phyloP scores from a whole-genome alignment of 106 monocot species.

The Apostasia shenzhenica region DNA sequence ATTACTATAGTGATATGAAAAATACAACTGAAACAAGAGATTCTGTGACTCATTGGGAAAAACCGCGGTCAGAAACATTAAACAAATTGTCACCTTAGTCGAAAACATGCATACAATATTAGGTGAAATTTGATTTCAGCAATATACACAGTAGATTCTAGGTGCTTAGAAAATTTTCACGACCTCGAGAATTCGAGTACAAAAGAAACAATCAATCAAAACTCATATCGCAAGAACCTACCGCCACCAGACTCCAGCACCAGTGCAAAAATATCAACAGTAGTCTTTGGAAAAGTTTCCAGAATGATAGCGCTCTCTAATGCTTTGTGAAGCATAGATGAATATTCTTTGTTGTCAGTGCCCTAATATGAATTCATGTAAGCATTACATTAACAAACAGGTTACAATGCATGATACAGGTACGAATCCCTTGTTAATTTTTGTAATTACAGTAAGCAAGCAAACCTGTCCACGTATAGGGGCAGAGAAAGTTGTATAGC shows the following conservation, averaged over 20 bases:
- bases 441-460: neutral
- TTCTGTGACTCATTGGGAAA: too few species aligned
- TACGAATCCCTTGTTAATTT: too few species aligned
- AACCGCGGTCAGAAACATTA: too few species aligned
- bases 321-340: constrained; percentile 89
- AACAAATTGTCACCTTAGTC: too few species aligned
- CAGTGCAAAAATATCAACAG: constrained; percentile 94
- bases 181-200: too few species aligned
- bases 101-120: too few species aligned
- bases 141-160: too few species aligned
- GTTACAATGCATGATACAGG: neutral
- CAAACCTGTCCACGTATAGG: constrained; percentile 72
- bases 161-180: too few species aligned
- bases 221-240: constrained; percentile 24
- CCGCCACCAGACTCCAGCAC: constrained; percentile 96
- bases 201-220: too few species aligned
- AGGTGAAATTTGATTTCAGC: too few species aligned
- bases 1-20: too few species aligned
- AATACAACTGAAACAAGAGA: too few species aligned
- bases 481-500: constrained; percentile 75
- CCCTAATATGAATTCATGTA: constrained; percentile 38
- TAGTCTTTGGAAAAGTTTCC: constrained; percentile 90
- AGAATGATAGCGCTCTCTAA: constrained; percentile 85
- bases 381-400: neutral
- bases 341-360: constrained; percentile 72